A percentile compares a stretch with the other conserved stretches of the same genome.
These are phyloP conservation scores for Monosporozyma siamensis DNA, from an alignment of 805 yeast genomes.

Conservation along the genomic window DNA sequence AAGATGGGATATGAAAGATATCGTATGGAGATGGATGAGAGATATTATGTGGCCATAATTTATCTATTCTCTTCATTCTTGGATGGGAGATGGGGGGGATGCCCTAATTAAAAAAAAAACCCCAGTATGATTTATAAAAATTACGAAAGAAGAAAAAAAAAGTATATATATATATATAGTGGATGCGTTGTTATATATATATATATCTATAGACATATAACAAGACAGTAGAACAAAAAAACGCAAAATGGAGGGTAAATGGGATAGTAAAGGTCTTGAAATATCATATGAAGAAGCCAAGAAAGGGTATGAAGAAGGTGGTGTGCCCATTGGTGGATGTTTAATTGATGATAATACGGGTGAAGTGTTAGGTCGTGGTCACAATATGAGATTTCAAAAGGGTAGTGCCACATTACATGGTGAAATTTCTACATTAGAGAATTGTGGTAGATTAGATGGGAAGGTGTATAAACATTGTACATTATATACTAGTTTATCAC, in stretches of 20 bases:
- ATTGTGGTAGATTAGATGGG: conserved; percentile 84
- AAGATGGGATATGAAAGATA: conserved; percentile 45
- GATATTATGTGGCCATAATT: conserved; percentile 46
- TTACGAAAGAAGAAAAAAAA: too few species aligned
- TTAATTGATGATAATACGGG: conserved; percentile 50
- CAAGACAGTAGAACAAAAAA: not conserved
- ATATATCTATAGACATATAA: not conserved
- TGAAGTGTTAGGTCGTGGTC: conserved; percentile 76
- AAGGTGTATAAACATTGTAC: conserved; percentile 74
- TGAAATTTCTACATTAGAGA: conserved; percentile 80
- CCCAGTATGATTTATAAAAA: too few species aligned
- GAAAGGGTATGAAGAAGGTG: conserved; percentile 69
- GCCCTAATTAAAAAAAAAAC: too few species aligned
- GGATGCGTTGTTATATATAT: too few species aligned
- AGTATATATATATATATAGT: too few species aligned
- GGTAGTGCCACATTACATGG: conserved; percentile 82
- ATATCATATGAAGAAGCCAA: conserved; percentile 67
- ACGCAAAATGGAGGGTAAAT: conserved; percentile 31
- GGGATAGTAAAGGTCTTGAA: conserved; percentile 56
- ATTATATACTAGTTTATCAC: conserved; percentile 84
- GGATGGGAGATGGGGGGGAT: too few species aligned
- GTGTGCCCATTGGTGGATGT: conserved; percentile 65
- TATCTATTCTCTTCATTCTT: too few species aligned
- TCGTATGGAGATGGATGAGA: conserved; percentile 70
- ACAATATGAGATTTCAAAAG: conserved; percentile 82